A percentile compares a stretch with the other conserved stretches of the same genome.
phyloP scores from a whole-genome alignment of 2,329 filamentous ascomycete species.

The Bipolaris gigantea region DNA sequence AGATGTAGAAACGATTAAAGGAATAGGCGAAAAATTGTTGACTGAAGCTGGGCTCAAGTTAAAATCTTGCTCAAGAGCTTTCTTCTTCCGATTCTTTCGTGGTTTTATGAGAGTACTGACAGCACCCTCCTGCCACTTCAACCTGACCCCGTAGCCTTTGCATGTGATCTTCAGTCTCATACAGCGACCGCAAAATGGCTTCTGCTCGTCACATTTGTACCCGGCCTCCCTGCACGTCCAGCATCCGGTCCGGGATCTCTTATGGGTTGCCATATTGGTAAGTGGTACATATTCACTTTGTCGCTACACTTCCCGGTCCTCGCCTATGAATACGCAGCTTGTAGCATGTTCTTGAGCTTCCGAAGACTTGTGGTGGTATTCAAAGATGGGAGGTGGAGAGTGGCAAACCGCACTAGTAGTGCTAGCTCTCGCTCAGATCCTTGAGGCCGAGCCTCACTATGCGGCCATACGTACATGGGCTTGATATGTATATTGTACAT shows the following conservation, averaged over 20 bases:
- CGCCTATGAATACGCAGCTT: neutral
- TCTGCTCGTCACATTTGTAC: constrained; percentile 40
- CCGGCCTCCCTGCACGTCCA: constrained; percentile 40
- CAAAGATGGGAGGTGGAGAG: neutral
- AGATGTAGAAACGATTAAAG: constrained; percentile 5
- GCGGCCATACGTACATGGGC: too few relatives aligned
- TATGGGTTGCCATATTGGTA: constrained; percentile 26
- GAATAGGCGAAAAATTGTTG: constrained; percentile 18
- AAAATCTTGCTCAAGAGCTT: constrained; percentile 3
- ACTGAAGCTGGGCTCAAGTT: constrained; percentile 20
- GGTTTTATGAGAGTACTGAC: constrained; percentile 16
- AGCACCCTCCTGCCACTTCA: constrained; percentile 33
- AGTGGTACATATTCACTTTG: constrained; percentile 9
- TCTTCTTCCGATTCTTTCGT: constrained; percentile 22
- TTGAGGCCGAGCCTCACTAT: neutral
- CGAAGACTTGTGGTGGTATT: neutral
- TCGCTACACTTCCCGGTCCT: neutral
- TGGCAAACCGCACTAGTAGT: constrained; percentile 10
- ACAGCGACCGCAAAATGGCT: constrained; percentile 33
- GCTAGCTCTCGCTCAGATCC: constrained; percentile 2
- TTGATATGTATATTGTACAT: too few relatives aligned
- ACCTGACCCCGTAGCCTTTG: constrained; percentile 35
- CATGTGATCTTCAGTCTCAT: constrained; percentile 33
- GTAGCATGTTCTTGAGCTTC: neutral
- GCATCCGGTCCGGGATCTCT: constrained; percentile 35